phyloP scores from a whole-genome alignment of 805 yeast species.

The Ogataea glucozyma region DNA sequence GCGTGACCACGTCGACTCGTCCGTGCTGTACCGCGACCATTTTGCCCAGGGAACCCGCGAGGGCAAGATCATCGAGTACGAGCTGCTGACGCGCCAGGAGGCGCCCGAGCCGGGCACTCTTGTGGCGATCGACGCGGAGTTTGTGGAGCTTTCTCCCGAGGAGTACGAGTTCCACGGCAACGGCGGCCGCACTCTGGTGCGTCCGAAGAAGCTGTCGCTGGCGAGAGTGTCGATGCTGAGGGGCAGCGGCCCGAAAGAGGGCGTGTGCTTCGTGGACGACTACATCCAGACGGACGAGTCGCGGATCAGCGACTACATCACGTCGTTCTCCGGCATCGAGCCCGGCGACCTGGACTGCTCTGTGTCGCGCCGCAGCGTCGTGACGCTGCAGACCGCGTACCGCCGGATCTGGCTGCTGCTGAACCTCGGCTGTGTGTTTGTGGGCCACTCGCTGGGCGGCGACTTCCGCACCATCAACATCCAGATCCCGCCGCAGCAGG shows the following conservation, averaged over 20 bases:
- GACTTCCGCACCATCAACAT: slow-evolving; percentile 94
- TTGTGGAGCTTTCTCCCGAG: slow-evolving; percentile 80
- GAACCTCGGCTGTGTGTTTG: slow-evolving; percentile 86
- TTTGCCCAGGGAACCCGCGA: slow-evolving; percentile 69
- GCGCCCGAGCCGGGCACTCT: slow-evolving; percentile 75
- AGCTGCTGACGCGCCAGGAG: slow-evolving; percentile 63
- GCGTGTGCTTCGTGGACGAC: slow-evolving; percentile 88
- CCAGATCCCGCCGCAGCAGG: slow-evolving; percentile 81
- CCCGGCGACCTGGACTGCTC: slow-evolving; percentile 83
- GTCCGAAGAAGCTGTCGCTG: slow-evolving; percentile 73
- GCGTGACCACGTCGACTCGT: slow-evolving; percentile 58
- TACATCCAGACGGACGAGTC: slow-evolving; percentile 70
- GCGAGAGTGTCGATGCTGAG: slow-evolving; percentile 89
- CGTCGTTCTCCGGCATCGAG: slow-evolving; percentile 91
- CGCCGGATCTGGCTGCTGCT: slow-evolving; percentile 86
- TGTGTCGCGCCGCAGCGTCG: slow-evolving; percentile 66
- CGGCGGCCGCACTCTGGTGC: slow-evolving; percentile 67
- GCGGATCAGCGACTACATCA: slow-evolving; percentile 79
- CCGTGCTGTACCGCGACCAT: slow-evolving; percentile 71
- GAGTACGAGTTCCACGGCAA: slow-evolving; percentile 72
- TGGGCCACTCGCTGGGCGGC: slow-evolving; percentile 90
- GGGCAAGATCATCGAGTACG: slow-evolving; percentile 60
- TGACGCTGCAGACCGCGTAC: slow-evolving; percentile 79
- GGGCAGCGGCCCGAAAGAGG: slow-evolving; percentile 66
- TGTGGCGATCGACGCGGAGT: slow-evolving; percentile 96